Evolutionary conservation across 2,329 filamentous ascomycete genomes (phyloP).

Genomic region (Trichoderma atroviride): DNA sequence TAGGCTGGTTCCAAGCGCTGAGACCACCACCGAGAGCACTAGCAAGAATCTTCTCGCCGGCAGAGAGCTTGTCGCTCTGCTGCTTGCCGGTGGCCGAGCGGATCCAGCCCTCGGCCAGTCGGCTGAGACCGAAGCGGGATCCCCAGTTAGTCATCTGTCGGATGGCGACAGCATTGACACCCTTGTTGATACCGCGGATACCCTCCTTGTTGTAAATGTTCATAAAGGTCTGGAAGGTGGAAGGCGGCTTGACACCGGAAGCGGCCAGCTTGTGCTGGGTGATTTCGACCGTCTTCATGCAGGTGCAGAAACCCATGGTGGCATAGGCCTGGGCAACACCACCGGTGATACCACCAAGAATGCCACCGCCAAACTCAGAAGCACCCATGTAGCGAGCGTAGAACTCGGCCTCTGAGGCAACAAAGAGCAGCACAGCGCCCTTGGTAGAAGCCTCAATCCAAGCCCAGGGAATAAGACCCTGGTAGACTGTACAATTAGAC

Average conservation of each 20-base stretch:
- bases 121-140: conserved; percentile 88
- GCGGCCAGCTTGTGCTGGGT: conserved; percentile 96
- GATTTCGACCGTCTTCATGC: conserved; percentile 99
- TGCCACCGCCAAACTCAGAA: conserved; percentile 83
- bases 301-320: conserved; percentile 99
- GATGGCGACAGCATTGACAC: conserved; percentile 97
- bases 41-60: conserved; percentile 85
- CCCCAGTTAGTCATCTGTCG: conserved; percentile 99
- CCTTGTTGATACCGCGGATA: conserved; percentile 94
- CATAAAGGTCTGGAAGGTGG: conserved; percentile 94
- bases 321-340: conserved; percentile 98
- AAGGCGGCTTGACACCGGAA: conserved; percentile 78
- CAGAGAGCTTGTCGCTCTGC: conserved; percentile 73
- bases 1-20: conserved; percentile 98
- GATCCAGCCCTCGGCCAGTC: conserved; percentile 88
- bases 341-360: conserved; percentile 86
- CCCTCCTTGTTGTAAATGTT: conserved; percentile 95
- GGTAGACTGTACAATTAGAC: conserved; percentile 73
- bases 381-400: conserved; percentile 83
- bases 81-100: conserved; percentile 77
- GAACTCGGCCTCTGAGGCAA: conserved; percentile 97
- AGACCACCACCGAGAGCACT: conserved; percentile 88
- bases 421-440: conserved; percentile 97
- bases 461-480: conserved; percentile 98
- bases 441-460: conserved; percentile 99